phyloP scores from a whole-genome alignment of 805 yeast genomes.

The Blastobotrys terrestris region DNA sequence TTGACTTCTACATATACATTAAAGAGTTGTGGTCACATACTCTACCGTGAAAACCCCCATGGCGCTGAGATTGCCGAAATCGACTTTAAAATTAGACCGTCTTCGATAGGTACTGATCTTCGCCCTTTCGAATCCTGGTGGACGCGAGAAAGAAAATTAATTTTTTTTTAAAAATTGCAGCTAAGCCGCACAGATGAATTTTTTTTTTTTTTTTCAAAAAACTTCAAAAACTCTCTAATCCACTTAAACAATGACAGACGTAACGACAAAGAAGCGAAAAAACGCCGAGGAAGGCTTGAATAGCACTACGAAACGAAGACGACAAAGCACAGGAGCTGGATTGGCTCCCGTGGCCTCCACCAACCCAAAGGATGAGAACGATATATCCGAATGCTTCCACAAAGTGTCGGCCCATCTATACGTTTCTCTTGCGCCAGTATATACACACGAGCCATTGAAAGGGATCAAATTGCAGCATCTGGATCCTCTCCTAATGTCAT shows the following conservation, averaged over 20 bases:
- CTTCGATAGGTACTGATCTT: too few relatives aligned
- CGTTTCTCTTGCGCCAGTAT: constrained; percentile 83
- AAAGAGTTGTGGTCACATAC: too few relatives aligned
- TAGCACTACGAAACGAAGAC: background rate
- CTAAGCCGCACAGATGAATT: background rate
- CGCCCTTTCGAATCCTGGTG: background rate
- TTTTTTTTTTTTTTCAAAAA: too few relatives aligned
- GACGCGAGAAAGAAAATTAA: too few relatives aligned
- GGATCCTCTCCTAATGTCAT: constrained; percentile 84
- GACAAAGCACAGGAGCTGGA: background rate
- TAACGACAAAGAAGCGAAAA: background rate
- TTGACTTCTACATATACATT: too few relatives aligned
- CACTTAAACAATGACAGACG: background rate
- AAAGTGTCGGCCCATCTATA: constrained; percentile 56
- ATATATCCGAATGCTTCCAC: constrained; percentile 59
- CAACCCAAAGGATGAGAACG: constrained; percentile 26
- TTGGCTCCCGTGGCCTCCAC: background rate
- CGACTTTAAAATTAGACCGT: too few relatives aligned
- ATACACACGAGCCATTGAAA: constrained; percentile 56
- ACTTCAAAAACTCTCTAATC: background rate
- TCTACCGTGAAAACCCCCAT: too few relatives aligned
- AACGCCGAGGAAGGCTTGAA: background rate
- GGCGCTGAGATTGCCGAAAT: too few relatives aligned
- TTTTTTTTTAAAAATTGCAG: too few relatives aligned
- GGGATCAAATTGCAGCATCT: constrained; percentile 86